Base-by-base conservation (phyloP, 257 asterid genomes). In the Phtheirospermum japonicum region DNA sequence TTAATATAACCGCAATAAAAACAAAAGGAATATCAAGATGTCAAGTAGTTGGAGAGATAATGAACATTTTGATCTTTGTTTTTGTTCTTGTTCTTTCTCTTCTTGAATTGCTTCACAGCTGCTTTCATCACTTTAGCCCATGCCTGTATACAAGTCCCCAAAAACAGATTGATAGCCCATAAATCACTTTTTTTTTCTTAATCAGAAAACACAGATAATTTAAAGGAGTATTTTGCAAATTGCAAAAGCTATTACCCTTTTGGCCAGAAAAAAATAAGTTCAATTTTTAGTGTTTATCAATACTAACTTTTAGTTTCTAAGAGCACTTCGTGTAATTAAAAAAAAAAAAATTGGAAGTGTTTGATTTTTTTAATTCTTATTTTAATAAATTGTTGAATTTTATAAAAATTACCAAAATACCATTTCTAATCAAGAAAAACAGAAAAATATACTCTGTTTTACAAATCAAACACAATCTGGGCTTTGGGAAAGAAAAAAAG, bases 51-150 rank as follows among this genome's bases (percentile, higher is more conserved):
- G 49, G 53, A 46, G 4, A 46, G 26, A 13, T 13, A 46, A 14
- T 65, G 76, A 45, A 70, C 64, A 54, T 49, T 46, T 6, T 14
- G 53, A 3, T 39, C 45, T 10, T 46, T 43, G 14, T 42, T 4
- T 43, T 68, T 79, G 80, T 72, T 87, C 51, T 60, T 74, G 55
- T 36, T 79, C 76, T 71, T 82, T 76, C 71, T 79, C 82, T 80
- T 86, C 85, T 89, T 89, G 85, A 89, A 82, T 49, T 81, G 82
- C 69, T 84, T 83, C 1, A 84, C 70, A 14, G 91, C 97, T 17
- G 86, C 94, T 73, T 78, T 86, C 71, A 86, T 69, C 71, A 81
- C 79, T 76, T 79, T 84, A 61, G 57, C 79, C 89, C 89, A 89
- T 63, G 80, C 85, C 87, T 86, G 69, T 57, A 55, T 1, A 23